Evolutionary conservation across 2,329 filamentous ascomycete genomes (phyloP), one percentile per base, ranked within the genome.

Genomic region (Apiospora sp.): DNA sequence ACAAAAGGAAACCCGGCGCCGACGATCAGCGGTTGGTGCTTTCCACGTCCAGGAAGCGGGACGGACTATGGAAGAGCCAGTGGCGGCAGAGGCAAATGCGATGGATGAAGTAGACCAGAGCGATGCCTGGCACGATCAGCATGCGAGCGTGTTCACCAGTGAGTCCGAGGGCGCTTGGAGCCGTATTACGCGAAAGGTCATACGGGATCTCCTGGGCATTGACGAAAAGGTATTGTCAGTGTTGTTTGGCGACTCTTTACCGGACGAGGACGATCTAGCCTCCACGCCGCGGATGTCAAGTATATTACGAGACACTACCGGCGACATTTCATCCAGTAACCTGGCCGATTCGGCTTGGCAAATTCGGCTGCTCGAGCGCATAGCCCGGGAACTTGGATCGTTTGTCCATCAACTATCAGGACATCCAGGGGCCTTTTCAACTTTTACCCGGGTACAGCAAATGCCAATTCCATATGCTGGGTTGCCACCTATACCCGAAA

Each of bases 121-220:
- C 19, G 81, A 81, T 22, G 86, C 88, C 41, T 88, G 87, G 84
- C 87, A 91, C 71, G 87, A 89, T 41, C 86, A 90, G 71, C 84
- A 86, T 48, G 81, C 82, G 1, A 79, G 83, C 16, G 44, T 46
- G 24, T 82, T 86, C 6, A 78, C 79, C 10, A 79, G 82, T 3
- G 87, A 90, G 43, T 85, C 87, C 58, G 91, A 94, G 75, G 92
- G 93, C 0, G 89, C 97, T 76, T 94, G 94, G 90, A 91, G 92
- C 74, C 90, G 92, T 14, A 90, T 98, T 69, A 97, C 96, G 3
- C 90, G 93, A 72, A 94, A 92, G 78, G 93, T 98, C 41, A 94
- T 99, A 77, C 90, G 92, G 70, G 95, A 98, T 79, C 84, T 99
- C 61, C 93, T 98, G 80, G 96, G 96, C 12, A 93, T 99, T 71